phyloP scores from a whole-genome alignment of 768 basidiomycete genomes.

The Aureoboletus auriporus region DNA sequence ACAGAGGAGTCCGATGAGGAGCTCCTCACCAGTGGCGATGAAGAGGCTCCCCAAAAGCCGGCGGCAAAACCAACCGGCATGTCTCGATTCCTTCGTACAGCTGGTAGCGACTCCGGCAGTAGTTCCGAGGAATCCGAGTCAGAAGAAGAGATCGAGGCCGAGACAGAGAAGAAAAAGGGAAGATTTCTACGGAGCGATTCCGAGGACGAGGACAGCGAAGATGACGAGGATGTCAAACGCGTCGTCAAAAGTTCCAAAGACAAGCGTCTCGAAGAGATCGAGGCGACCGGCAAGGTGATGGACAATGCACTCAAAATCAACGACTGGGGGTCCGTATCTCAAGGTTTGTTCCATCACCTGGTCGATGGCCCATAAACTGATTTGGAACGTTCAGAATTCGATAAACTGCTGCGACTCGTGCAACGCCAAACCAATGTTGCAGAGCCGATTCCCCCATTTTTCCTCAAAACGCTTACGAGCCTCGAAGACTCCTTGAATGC shows the following conservation, averaged over 20 bases:
- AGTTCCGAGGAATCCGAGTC: slow-evolving; percentile 51
- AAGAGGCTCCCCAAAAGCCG: slow-evolving; percentile 46
- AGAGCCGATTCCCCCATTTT: slow-evolving; percentile 86
- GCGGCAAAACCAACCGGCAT: slow-evolving; percentile 39
- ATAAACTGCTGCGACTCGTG: slow-evolving; percentile 89
- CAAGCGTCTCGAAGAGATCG: slow-evolving; percentile 93
- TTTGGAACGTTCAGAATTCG: slow-evolving; percentile 67
- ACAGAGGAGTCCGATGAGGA: slow-evolving; percentile 73
- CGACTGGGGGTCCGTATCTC: slow-evolving; percentile 91
- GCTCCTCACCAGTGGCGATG: slow-evolving; percentile 68
- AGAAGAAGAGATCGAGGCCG: slow-evolving; percentile 55
- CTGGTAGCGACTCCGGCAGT: slow-evolving; percentile 48
- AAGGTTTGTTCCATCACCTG: slow-evolving; percentile 48
- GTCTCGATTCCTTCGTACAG: slow-evolving; percentile 73
- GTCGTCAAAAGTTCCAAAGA: slow-evolving; percentile 83
- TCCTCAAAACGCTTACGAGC: slow-evolving; percentile 65
- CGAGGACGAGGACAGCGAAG: slow-evolving; percentile 49
- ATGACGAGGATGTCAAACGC: slow-evolving; percentile 70
- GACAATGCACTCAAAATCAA: slow-evolving; percentile 95
- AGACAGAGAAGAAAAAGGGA: slow-evolving; percentile 36
- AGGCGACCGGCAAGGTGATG: slow-evolving; percentile 84
- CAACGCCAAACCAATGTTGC: slow-evolving; percentile 81
- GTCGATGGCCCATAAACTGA: slow-evolving; percentile 2
- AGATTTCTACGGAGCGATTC: slow-evolving; percentile 43
- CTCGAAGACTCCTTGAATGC: slow-evolving; percentile 75